Base-by-base conservation (phyloP, 495 filamentous ascomycete species). In the Tuber umbilicatum region DNA sequence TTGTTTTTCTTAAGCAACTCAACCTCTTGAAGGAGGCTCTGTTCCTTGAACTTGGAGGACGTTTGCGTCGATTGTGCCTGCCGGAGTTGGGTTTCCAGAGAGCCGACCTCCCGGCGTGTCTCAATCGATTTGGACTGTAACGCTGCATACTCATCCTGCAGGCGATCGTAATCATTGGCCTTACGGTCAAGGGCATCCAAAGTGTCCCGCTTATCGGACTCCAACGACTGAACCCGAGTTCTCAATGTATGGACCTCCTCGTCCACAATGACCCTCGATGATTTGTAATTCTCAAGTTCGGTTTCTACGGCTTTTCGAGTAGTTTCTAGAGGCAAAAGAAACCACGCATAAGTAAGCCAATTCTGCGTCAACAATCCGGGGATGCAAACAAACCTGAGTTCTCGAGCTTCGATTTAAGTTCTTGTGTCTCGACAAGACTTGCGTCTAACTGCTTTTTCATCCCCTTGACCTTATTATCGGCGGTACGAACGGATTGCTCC, bases 131-230 rank as follows among this genome's bases (percentile, higher is more conserved):
- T 97, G 80, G 94, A 90, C 79, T 98, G 96, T 73, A 94, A 92
- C 69, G 88, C 86, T 41, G 93, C 89, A 38, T 98, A 89, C 78
- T 99, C 95, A 75, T 94, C 90, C 1, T 93, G 89, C 2, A 99
- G 87, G 60, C 87, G 88, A 73, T 97, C 93, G 78, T 97, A 91
- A n/a, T 93, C 92, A 1, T 88, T 88, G 41, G 91, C 91, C 82
- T 97, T 97, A 17, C 93, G 90, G 78, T 98, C 95, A 41, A 97
- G 89, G 23, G 97, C 88, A 21, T 91, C 90, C 2, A 97, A 84
- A 6, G 92, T 94, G 77, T 97, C 94, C 67, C 94, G 89, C 78
- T 97, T 97, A 31, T 94, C 94, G 16, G 91, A 89, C 83, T 99
- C 95, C 0, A 99, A 88, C 4, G 93, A 91, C 5, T 90, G 82